Base-by-base conservation (phyloP, 2,329 filamentous ascomycete genomes). In the Penicillium corylophilum region DNA sequence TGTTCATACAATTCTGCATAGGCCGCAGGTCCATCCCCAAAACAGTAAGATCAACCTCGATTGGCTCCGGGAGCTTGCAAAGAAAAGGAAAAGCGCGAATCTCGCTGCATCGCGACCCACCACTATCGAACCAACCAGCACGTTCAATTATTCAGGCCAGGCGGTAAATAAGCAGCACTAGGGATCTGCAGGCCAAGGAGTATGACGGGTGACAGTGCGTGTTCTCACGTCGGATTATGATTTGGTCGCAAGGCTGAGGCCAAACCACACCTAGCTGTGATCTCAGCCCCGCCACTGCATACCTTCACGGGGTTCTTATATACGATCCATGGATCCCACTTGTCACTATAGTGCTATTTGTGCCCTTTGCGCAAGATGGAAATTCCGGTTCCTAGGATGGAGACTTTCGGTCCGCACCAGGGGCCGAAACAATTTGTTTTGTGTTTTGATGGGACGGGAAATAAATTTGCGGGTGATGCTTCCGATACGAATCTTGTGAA, bases 401-500 rank as follows among this genome's bases (percentile, higher is more conserved):
- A 52, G 46, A 16, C 18, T n/a, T 22, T 23, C 3, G 50, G 41
- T n/a, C 41, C 28, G 4, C 35, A 45, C 6, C 15, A n/a, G 3
- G 45, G 48, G 28, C 40, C 40, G 16, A 54, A 48, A 35, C 44
- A 55, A 20, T 48, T 73, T 47, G 69, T 73, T 33, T 59, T 73
- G 24, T 73, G 69, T 52, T 73, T 74, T 48, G 66, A 77, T 62
- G 73, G 73, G 28, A 75, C 73, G 1, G 72, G 72, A 5, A 74
- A 73, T 53, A 72, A 70, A 48, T 75, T 71, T 45, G 60, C 57
- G 16, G 72, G 73, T 12, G 73, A 71, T 52, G 65, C 69, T 35
- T 67, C 68, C 5, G 72, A 75, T 56, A 75, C 71, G 56, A 76
- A 75, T 61, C 72, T 76, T 26, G 61, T 76, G 26, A 76, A 72